phyloP scores from a whole-genome alignment of 192 early-diverging fungal species.

The Phycomyces blakesleeanus region DNA sequence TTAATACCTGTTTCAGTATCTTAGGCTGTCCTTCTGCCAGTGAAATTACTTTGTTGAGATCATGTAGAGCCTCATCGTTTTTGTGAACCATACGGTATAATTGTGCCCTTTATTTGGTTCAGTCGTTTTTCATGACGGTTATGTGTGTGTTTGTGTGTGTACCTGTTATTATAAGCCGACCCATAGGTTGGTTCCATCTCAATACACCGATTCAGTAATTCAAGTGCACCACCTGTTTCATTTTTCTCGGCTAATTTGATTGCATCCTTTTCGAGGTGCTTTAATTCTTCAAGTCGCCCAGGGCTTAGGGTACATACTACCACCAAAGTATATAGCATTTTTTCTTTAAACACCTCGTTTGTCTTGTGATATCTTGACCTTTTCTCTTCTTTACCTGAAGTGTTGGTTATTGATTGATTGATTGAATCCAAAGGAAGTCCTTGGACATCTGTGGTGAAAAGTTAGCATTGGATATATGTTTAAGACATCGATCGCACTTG shows the following conservation, averaged over 20 bases:
- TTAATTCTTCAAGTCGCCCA: conserved; percentile 28
- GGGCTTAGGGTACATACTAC: conserved; percentile 3
- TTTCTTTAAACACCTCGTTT: background rate
- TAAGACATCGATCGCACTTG: background rate
- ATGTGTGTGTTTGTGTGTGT: background rate
- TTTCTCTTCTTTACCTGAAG: too few species aligned
- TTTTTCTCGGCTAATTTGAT: conserved; percentile 41
- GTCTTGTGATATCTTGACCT: conserved; percentile 14
- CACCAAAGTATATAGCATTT: background rate
- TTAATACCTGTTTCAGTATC: conserved; percentile 18
- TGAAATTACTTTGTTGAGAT: conserved; percentile 43
- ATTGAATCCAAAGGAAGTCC: conserved; percentile 21
- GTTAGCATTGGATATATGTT: background rate
- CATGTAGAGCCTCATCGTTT: conserved; percentile 31
- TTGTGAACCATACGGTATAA: conserved; percentile 43
- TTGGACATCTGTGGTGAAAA: conserved; percentile 20
- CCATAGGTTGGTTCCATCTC: conserved; percentile 40
- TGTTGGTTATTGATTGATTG: too few species aligned
- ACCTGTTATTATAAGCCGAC: conserved; percentile 51
- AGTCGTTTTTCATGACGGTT: background rate
- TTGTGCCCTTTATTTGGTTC: conserved; percentile 31
- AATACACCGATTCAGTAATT: conserved; percentile 39
- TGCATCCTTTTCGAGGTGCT: conserved; percentile 39
- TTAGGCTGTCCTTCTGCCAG: conserved; percentile 37
- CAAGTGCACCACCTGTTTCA: conserved; percentile 37